Percentiles rank a stretch among this genome's conserved stretches.
Evolutionary conservation across 2,329 filamentous ascomycete genomes (phyloP).

Genomic region (Zymoseptoria pseudotritici): DNA sequence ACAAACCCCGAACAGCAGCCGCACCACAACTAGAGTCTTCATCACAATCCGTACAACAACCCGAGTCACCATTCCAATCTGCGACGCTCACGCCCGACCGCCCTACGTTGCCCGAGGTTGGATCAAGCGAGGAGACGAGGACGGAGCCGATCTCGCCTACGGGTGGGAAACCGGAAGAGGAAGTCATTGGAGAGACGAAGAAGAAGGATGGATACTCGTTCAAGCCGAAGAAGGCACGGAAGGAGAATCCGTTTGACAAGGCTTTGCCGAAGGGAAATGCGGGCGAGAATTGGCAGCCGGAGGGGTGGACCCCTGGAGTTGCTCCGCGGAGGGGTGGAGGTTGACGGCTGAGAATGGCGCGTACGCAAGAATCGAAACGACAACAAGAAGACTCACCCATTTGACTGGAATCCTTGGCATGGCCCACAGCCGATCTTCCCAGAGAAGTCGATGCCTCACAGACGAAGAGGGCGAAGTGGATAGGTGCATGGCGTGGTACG

Average conservation of each 20-base stretch:
- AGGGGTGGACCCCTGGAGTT: slow-evolving; percentile 38
- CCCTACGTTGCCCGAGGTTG: slow-evolving; percentile 17
- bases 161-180: slow-evolving; percentile 24
- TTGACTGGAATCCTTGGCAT: too few species aligned
- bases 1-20: slow-evolving; percentile 42
- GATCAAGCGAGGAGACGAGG: slow-evolving; percentile 11
- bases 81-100: slow-evolving; percentile 1
- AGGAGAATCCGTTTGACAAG: slow-evolving; percentile 35
- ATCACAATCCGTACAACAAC: slow-evolving; percentile 31
- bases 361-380: too few species aligned
- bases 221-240: slow-evolving; percentile 1
- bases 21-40: slow-evolving; percentile 39
- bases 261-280: slow-evolving; percentile 31
- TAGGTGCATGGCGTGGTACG: too few species aligned
- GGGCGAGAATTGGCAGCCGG: slow-evolving; percentile 42
- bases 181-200: slow-evolving; percentile 27
- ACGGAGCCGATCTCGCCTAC: slow-evolving; percentile 26
- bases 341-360: too few species aligned
- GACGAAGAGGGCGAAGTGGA: too few species aligned
- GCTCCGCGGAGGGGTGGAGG: slow-evolving; percentile 26
- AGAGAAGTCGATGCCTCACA: too few species aligned
- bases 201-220: neutral
- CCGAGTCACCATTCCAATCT: slow-evolving; percentile 22
- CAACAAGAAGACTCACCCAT: too few species aligned
- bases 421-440: too few species aligned